Evolutionary conservation across 1,284 basidiomycete species (phyloP), one percentile per base, ranked within the genome.

Genomic region (Tilletia caries): DNA sequence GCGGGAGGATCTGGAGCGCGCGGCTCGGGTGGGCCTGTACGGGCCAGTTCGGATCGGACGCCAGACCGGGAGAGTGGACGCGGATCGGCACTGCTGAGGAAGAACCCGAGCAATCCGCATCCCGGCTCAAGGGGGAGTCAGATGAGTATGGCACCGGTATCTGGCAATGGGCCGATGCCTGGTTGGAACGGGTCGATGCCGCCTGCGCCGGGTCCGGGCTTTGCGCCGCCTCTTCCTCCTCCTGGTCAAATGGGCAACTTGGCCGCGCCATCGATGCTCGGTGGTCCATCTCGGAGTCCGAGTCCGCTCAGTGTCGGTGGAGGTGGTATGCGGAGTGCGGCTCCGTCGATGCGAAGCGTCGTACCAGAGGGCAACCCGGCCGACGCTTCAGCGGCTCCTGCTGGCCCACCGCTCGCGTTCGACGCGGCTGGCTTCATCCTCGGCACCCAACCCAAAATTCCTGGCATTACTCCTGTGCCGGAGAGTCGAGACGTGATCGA

Each of bases 401-500:
- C 23, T 1, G 58, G 64, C 34, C 32, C 18, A 27, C 46, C 64
- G 13, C 25, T 65, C 41, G 43, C 15, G 8, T 65, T 67, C 60
- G 44, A 79, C 33, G 70, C 73, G 29, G 67, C 78, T 67, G 79
- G 78, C 46, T 79, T 81, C 50, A 65, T 77, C 60, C 37, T 76
- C 4, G 71, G 71, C 32, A 73, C 71, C 4, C 44, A 48, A n/a
- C 54, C 54, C 18, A 43, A 44, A 29, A n/a, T 64, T 25, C 52
- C 54, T 41, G 58, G 46, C 58, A 70, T 70, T 15, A 10, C 10
- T 3, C 58, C 58, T 18, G 58, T 62, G 3, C 69, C 48, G 27
- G 90, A 90, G 0, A 90, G 92, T 82, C 87, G 90, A 0, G 88
- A 90, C 68, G 87, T 90, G 46, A 90, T 92, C 78, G 84, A 87